Percentiles rank a stretch among this genome's conserved stretches.
Conservation (phyloP, 768 basidiomycete genomes). For the Crepidotus variabilis region DNA sequence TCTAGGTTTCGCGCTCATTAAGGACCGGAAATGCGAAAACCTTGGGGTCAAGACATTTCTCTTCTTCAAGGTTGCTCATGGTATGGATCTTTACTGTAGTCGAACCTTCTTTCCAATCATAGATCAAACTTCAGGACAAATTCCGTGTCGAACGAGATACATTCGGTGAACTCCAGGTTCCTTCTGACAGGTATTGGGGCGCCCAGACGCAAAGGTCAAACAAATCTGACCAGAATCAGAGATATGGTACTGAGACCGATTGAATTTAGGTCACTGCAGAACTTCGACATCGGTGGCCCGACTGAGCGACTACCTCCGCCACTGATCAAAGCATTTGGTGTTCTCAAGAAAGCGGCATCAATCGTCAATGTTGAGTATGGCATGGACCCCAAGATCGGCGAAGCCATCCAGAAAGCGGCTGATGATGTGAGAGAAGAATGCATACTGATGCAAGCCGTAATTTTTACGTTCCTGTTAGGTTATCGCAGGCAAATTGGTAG, state of each 20-base stretch:
- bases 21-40: conserved; percentile 7
- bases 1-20: conserved; percentile 22
- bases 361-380: conserved; percentile 89
- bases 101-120: background rate
- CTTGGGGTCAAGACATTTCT: conserved; percentile 26
- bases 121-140: conserved; percentile 17
- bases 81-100: conserved; percentile 6
- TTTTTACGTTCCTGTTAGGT: conserved; percentile 50
- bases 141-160: conserved; percentile 89
- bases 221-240: background rate
- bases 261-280: conserved; percentile 74
- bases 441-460: background rate
- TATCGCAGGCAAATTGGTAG: conserved; percentile 90
- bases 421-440: conserved; percentile 80
- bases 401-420: conserved; percentile 88
- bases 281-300: conserved; percentile 97
- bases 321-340: conserved; percentile 97
- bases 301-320: conserved; percentile 90
- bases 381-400: conserved; percentile 79
- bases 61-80: conserved; percentile 27
- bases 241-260: background rate
- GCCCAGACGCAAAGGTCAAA: conserved; percentile 92
- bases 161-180: conserved; percentile 90
- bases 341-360: conserved; percentile 95
- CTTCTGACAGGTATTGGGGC: conserved; percentile 83